A percentile compares a stretch with the other conserved stretches of the same genome.
These are phyloP conservation scores for Biancaea sappan DNA, from an alignment of 306 rosid genomes.

Conservation along the genomic window DNA sequence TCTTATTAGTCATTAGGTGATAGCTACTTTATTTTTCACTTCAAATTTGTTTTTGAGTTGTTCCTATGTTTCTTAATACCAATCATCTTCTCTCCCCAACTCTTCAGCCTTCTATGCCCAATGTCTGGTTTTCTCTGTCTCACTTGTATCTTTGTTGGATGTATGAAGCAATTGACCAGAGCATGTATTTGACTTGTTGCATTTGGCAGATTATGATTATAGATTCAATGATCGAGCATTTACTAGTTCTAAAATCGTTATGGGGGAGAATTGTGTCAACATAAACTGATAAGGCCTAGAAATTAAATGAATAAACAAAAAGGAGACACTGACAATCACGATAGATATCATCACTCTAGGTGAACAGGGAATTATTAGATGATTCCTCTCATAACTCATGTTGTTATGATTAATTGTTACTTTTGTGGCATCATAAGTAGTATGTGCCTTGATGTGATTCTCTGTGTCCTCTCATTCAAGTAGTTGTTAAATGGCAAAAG, in stretches of 20 bases:
- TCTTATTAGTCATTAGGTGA: constrained; percentile 2
- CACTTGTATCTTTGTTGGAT: not conserved
- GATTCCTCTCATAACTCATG: constrained; percentile 11
- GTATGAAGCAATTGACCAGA: not conserved
- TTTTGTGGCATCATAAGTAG: constrained; percentile 7
- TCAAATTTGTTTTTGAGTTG: not conserved
- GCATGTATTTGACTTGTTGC: not conserved
- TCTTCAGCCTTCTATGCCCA: not conserved
- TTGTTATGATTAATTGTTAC: constrained; percentile 5
- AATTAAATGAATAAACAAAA: constrained; percentile 3
- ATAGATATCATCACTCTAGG: constrained; percentile 14
- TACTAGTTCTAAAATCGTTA: not conserved
- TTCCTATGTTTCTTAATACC: not conserved
- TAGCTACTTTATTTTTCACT: not conserved
- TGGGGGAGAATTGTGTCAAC: constrained; percentile 8
- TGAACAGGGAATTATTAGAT: constrained; percentile 6
- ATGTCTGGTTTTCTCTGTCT: not conserved
- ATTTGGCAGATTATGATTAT: not conserved
- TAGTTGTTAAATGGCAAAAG: not conserved
- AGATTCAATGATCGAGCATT: constrained; percentile 22
- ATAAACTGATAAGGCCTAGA: not conserved
- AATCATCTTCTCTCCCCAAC: not conserved
- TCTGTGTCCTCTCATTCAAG: not conserved
- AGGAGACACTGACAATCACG: not conserved
- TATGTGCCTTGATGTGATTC: not conserved